These are phyloP conservation scores for Phytopythium mirpurense DNA, from an alignment of 352 stramenopile genomes.

Conservation along the genomic window DNA sequence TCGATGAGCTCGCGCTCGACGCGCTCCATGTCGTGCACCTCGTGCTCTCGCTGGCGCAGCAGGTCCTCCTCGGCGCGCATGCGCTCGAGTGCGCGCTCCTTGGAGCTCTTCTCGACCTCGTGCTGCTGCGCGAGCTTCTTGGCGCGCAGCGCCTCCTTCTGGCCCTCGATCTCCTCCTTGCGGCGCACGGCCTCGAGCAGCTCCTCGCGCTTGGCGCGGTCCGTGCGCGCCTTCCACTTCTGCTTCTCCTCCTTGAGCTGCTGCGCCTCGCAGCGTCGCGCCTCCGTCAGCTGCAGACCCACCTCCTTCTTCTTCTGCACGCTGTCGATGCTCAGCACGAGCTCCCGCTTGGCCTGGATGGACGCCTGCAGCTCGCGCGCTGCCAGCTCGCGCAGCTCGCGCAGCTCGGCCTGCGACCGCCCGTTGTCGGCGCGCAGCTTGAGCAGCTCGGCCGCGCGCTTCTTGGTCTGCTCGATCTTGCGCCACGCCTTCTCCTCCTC, in stretches of 20 bases:
- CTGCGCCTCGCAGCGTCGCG: conserved; percentile 50
- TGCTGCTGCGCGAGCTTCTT: conserved; percentile 66
- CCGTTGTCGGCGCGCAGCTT: conserved; percentile 66
- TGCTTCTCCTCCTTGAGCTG: conserved; percentile 85
- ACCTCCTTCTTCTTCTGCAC: conserved; percentile 80
- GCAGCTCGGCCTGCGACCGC: conserved; percentile 53
- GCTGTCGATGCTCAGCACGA: conserved; percentile 76
- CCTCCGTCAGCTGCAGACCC: conserved; percentile 59
- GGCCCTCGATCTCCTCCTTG: conserved; percentile 60
- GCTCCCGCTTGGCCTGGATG: conserved; percentile 66
- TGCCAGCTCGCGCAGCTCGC: conserved; percentile 44
- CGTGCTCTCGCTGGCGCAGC: conserved; percentile 44
- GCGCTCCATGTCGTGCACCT: conserved; percentile 81
- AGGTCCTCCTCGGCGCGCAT: conserved; percentile 60
- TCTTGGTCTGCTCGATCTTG: conserved; percentile 82
- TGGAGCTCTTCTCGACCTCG: conserved; percentile 70
- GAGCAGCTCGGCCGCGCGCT: conserved; percentile 60
- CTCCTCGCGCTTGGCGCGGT: conserved; percentile 63
- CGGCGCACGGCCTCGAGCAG: conserved; percentile 56
- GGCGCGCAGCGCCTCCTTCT: conserved; percentile 59
- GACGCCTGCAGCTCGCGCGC: conserved; percentile 64
- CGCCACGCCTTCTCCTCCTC: conserved; percentile 82
- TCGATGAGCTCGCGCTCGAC: conserved; percentile 81
- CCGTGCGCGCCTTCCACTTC: conserved; percentile 61
- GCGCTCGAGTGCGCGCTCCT: conserved; percentile 56